Percentiles rank a stretch among this genome's conserved stretches.
These are phyloP conservation scores for Papiliotrema laurentii DNA, from an alignment of 1,284 basidiomycete species.

Conservation along the genomic window DNA sequence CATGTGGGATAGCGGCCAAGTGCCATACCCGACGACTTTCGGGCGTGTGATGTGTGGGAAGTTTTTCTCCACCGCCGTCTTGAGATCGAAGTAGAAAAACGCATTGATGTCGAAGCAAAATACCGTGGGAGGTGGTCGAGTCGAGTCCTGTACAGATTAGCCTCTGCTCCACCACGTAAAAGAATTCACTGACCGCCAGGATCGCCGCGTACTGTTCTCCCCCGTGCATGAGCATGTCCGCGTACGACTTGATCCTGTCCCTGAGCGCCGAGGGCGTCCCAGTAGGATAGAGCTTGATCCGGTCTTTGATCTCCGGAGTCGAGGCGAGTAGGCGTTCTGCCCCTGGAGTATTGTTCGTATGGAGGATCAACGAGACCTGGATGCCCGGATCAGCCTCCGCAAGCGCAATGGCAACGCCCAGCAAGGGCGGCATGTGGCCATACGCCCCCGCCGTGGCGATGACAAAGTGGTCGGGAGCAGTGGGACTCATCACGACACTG, in stretches of 20 bases:
- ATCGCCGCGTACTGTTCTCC: background rate
- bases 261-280: background rate
- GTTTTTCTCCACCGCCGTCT: constrained; percentile 10
- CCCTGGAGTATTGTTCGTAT: background rate
- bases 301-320: background rate
- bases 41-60: constrained; percentile 12
- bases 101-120: constrained; percentile 13
- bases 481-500: too few relatives aligned
- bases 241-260: background rate
- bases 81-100: constrained; percentile 10
- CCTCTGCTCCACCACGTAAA: background rate
- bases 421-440: background rate
- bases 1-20: constrained; percentile 6
- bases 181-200: background rate
- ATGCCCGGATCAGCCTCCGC: background rate
- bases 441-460: background rate
- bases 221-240: background rate
- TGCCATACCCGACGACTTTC: constrained; percentile 9
- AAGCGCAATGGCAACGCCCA: background rate
- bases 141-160: background rate
- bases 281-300: background rate
- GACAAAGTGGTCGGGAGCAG: too few relatives aligned
- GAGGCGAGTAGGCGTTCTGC: background rate
- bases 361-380: background rate
- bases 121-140: constrained; percentile 10